Percentiles rank a stretch among this genome's conserved stretches.
Evolutionary conservation across 2,329 filamentous ascomycete species (phyloP).

Genomic region (Diplodia corticola): DNA sequence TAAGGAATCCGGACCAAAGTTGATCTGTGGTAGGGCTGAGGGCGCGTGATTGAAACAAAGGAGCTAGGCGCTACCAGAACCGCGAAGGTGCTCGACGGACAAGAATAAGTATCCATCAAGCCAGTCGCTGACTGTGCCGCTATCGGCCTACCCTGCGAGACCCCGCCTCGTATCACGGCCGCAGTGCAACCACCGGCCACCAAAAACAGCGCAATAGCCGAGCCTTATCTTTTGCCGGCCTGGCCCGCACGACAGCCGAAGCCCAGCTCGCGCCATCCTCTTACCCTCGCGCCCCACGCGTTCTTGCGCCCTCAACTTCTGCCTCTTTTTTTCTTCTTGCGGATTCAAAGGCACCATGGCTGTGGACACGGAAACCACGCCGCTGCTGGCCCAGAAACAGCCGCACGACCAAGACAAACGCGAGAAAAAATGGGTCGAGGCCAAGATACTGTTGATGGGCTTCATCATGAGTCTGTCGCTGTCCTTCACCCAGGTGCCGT

Average conservation of each 20-base stretch:
- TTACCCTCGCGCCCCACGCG: background rate
- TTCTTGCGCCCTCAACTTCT: background rate
- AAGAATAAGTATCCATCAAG: too few species aligned
- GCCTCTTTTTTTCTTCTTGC: constrained; percentile 18
- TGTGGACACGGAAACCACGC: constrained; percentile 21
- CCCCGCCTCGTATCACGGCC: background rate
- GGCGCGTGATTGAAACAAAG: background rate
- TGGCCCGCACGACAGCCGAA: constrained; percentile 11
- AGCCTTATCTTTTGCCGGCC: constrained; percentile 17
- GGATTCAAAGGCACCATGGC: constrained; percentile 2
- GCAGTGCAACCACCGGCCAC: background rate
- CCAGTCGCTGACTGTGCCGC: background rate
- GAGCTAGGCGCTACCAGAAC: background rate
- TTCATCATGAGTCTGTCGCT: constrained; percentile 60
- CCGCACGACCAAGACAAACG: constrained; percentile 20
- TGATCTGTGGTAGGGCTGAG: background rate
- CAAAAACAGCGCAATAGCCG: background rate
- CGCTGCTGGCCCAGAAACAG: constrained; percentile 24
- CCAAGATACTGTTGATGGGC: constrained; percentile 57
- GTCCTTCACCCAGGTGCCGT: constrained; percentile 52
- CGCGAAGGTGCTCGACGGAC: background rate
- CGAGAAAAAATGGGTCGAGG: constrained; percentile 31
- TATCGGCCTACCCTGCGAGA: background rate
- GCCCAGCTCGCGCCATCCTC: constrained; percentile 1
- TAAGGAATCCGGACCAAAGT: too few species aligned